phyloP scores from a whole-genome alignment of 1,139 yeast genomes.

The Meyerozyma carpophila region DNA sequence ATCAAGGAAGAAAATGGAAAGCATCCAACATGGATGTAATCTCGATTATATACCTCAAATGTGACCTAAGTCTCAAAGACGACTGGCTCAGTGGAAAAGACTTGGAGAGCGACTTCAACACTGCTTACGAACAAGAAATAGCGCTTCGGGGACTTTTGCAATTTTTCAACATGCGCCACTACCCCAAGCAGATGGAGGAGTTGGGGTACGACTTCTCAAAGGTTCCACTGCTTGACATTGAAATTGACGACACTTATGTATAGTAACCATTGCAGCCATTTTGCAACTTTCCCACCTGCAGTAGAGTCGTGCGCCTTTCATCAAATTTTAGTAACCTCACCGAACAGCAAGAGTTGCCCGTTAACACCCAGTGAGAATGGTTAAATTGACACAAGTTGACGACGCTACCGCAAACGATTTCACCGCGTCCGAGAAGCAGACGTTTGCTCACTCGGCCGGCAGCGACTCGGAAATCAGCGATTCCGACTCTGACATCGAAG shows the following conservation, averaged over 20 bases:
- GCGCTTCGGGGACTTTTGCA: slow-evolving; percentile 78
- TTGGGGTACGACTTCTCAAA: slow-evolving; percentile 47
- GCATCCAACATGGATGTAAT: slow-evolving; percentile 89
- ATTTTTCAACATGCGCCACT: slow-evolving; percentile 65
- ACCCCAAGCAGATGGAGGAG: slow-evolving; percentile 45
- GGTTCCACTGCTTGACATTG: slow-evolving; percentile 7
- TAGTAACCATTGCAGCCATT: not conserved
- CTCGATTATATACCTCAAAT: slow-evolving; percentile 76
- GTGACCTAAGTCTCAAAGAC: slow-evolving; percentile 68
- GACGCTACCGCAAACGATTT: slow-evolving; percentile 43
- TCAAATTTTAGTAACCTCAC: slow-evolving; percentile 1
- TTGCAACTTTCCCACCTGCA: not conserved
- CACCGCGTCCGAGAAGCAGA: slow-evolving; percentile 15
- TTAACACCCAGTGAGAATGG: slow-evolving; percentile 38
- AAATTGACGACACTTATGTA: slow-evolving; percentile 1
- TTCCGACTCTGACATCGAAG: slow-evolving; percentile 40
- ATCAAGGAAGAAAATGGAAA: slow-evolving; percentile 93
- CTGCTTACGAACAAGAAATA: slow-evolving; percentile 81
- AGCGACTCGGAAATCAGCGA: slow-evolving; percentile 36
- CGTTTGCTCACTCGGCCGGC: slow-evolving; percentile 11
- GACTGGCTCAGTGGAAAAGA: slow-evolving; percentile 89
- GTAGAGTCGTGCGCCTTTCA: slow-evolving; percentile 1
- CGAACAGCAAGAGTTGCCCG: not conserved
- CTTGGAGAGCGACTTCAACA: slow-evolving; percentile 67
- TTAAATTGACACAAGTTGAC: slow-evolving; percentile 67